Evolutionary conservation across 305 asterid genomes (phyloP).

Genomic region (Withania somnifera): DNA sequence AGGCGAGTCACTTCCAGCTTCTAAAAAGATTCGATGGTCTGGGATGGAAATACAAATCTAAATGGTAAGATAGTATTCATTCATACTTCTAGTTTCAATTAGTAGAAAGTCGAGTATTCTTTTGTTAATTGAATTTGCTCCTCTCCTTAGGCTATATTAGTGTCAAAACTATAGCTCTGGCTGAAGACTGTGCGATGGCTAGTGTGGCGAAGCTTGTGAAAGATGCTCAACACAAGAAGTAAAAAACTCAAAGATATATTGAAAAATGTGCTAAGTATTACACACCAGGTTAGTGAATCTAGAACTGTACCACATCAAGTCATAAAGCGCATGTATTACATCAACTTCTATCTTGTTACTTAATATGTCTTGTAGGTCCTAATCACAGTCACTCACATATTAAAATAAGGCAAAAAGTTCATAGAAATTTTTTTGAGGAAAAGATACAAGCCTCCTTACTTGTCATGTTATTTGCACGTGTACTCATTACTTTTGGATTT

Average conservation of each 20-base stretch:
- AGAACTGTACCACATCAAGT: background rate
- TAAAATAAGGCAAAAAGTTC: conserved; percentile 75
- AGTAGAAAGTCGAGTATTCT: background rate
- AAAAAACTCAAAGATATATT: conserved; percentile 51
- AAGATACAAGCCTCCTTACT: conserved; percentile 90
- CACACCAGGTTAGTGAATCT: conserved; percentile 56
- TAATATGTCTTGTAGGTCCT: conserved; percentile 83
- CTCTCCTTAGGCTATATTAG: conserved; percentile 45
- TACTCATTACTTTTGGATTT: background rate
- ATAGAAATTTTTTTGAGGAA: conserved; percentile 95
- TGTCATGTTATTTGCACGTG: conserved; percentile 49
- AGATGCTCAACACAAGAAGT: conserved; percentile 76
- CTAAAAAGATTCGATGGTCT: conserved; percentile 55
- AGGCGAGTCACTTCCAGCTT: conserved; percentile 81
- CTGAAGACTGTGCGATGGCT: conserved; percentile 73
- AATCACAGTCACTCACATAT: conserved; percentile 87
- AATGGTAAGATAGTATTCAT: conserved; percentile 34
- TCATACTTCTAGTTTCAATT: background rate
- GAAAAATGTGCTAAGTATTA: conserved; percentile 81
- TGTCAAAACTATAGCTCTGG: conserved; percentile 47
- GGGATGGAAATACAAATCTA: conserved; percentile 81
- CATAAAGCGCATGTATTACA: background rate
- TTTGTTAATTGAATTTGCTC: background rate
- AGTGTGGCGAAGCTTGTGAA: conserved; percentile 81
- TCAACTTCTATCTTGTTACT: background rate